Percentiles rank a stretch among this genome's conserved stretches.
Conservation (phyloP, 2,329 filamentous ascomycete species). For the Curvularia lunata region DNA sequence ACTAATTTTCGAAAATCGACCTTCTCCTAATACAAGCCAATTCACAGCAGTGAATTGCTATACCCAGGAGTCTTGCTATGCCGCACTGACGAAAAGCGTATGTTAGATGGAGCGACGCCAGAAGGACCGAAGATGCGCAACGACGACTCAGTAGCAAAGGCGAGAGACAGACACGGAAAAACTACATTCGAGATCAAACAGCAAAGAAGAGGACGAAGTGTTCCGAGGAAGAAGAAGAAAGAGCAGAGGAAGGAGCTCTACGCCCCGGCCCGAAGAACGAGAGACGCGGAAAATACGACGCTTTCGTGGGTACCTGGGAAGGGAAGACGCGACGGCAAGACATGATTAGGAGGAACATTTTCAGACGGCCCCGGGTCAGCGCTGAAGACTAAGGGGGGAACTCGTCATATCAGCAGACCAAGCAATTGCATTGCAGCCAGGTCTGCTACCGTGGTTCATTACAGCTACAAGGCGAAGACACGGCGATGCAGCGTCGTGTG, state of each 20-base stretch:
- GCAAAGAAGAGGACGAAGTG: constrained; percentile 16
- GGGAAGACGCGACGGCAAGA: constrained; percentile 18
- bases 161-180: constrained; percentile 1
- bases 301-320: constrained; percentile 8
- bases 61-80: not conserved
- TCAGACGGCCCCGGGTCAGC: constrained; percentile 7
- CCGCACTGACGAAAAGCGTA: not conserved
- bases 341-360: constrained; percentile 20
- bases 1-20: not conserved
- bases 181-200: constrained; percentile 21
- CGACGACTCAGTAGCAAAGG: constrained; percentile 9
- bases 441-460: constrained; percentile 27
- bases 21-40: not conserved
- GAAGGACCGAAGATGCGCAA: constrained; percentile 7
- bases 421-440: constrained; percentile 16
- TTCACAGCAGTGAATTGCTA: not conserved
- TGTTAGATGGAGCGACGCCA: constrained; percentile 8
- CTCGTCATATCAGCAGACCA: constrained; percentile 23
- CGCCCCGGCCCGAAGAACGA: constrained; percentile 7
- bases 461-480: constrained; percentile 28
- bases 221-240: constrained; percentile 12
- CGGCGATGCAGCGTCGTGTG: constrained; percentile 36
- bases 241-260: constrained; percentile 17
- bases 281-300: constrained; percentile 31
- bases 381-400: constrained; percentile 11